A percentile compares a stretch with the other conserved stretches of the same genome.
Evolutionary conservation across 139 green algal species (phyloP).

Genomic region (Yamagishiella unicocca): DNA sequence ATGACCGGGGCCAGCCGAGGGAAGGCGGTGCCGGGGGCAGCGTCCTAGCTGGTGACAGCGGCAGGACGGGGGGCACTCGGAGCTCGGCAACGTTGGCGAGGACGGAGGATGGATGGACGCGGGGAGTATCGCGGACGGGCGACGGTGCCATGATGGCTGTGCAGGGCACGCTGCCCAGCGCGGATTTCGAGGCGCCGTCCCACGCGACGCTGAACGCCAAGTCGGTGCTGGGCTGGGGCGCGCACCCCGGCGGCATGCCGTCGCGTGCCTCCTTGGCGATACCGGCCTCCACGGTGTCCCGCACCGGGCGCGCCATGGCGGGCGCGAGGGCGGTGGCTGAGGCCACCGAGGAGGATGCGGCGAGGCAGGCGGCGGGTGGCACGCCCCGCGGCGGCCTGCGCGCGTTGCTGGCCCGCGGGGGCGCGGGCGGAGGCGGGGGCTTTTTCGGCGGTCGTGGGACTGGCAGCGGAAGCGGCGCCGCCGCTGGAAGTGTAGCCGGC

Average conservation of each 20-base stretch:
- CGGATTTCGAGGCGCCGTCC: neutral
- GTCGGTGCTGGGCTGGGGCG: neutral
- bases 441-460: neutral
- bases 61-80: neutral
- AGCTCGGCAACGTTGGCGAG: neutral
- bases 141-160: neutral
- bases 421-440: neutral
- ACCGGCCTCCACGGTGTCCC: neutral
- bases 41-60: neutral
- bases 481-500: too few species aligned
- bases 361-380: neutral
- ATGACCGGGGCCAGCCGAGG: neutral
- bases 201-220: neutral
- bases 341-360: neutral
- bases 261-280: neutral
- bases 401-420: neutral
- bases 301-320: neutral
- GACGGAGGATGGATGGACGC: constrained; percentile 3
- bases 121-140: neutral
- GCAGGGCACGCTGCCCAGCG: neutral
- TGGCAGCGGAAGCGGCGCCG: neutral
- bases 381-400: constrained; percentile 11
- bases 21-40: neutral
- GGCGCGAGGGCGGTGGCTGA: neutral
- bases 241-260: neutral